Base-by-base conservation (phyloP, 179 eudicot genomes). In the Heliamphora pulchella region DNA sequence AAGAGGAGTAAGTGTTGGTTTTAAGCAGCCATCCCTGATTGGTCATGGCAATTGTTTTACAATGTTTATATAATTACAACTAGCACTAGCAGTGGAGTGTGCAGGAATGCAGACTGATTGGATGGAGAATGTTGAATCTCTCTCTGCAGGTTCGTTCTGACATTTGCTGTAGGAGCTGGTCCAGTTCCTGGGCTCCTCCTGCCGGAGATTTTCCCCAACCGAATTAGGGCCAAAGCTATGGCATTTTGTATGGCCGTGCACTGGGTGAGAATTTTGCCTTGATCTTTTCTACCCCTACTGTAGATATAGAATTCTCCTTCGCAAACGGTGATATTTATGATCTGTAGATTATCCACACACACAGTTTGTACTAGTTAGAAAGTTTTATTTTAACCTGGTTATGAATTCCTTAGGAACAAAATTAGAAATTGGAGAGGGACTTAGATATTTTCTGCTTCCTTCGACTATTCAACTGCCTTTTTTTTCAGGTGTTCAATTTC, bases 191-290 rank as follows among this genome's bases (percentile, higher is more conserved):
- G 94, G 76, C 91, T 94, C 73, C 98, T 94, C 80, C 86, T 94
- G 65, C 89, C 98, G 75, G 98, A 94, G 81, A 90, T 93, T 81
- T 89, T 94, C 66, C 92, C 98, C 1, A 86, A 87, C 82, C 90
- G 91, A 41, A 93, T 94, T 68, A 87, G 98, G 80, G 98, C 98
- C 57, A 93, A 93, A 79, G 98, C 96, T 68, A 93, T 94, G 97
- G 98, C 97, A 76, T 46, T 91, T 78, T 88, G 98, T 88, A 87
- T 94, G 97, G 89, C 96, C 81, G 94, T 93, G 41, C 98, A 94
- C 84, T 94, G 98, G 98, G 98, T 94, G 91, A 88, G 31, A 31
- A 31, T 31, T 31, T 31, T 31, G 0, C 31, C 31, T 31, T 31
- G 31, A 31, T 31, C 31, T 31, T 31, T 31, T 31, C 31, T 31